These are phyloP conservation scores for Hymenoscyphus scutula DNA, from an alignment of 2,329 filamentous ascomycete species.

Conservation along the genomic window DNA sequence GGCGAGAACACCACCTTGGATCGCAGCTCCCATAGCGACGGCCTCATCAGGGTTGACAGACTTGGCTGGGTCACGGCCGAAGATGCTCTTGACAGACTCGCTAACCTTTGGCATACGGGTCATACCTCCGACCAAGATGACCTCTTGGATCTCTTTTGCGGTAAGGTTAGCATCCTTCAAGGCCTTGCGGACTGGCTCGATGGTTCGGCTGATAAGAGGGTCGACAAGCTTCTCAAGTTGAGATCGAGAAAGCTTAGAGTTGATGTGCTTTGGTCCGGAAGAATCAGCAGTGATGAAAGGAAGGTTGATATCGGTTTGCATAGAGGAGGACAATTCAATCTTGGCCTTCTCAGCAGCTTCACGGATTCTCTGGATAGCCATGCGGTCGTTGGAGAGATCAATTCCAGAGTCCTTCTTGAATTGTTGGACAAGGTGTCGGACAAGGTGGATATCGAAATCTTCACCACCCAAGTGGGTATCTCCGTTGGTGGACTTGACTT, in stretches of 20 bases:
- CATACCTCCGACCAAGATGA: constrained; percentile 98
- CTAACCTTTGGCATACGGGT: constrained; percentile 98
- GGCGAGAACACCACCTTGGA: constrained; percentile 93
- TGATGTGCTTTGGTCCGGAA: constrained; percentile 97
- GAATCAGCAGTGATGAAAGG: constrained; percentile 97
- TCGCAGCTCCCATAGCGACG: constrained; percentile 94
- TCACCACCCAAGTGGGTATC: constrained; percentile 98
- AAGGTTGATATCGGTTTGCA: constrained; percentile 96
- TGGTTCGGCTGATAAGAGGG: constrained; percentile 79
- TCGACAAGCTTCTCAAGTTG: constrained; percentile 94
- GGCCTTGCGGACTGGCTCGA: constrained; percentile 93
- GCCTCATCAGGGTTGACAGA: constrained; percentile 98
- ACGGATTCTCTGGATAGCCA: constrained; percentile 98
- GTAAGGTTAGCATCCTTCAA: constrained; percentile 91
- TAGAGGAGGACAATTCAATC: constrained; percentile 94
- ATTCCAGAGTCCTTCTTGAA: constrained; percentile 97
- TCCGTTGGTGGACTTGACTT: constrained; percentile 99
- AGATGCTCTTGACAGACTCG: constrained; percentile 94
- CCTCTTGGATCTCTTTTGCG: constrained; percentile 93
- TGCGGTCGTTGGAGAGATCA: constrained; percentile 87
- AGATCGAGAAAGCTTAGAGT: constrained; percentile 86
- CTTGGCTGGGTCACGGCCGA: constrained; percentile 94
- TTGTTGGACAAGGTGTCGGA: constrained; percentile 87
- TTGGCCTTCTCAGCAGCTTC: constrained; percentile 99
- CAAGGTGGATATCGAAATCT: constrained; percentile 93